phyloP scores from a whole-genome alignment of 768 basidiomycete genomes.

The Boletus tomentosulus region DNA sequence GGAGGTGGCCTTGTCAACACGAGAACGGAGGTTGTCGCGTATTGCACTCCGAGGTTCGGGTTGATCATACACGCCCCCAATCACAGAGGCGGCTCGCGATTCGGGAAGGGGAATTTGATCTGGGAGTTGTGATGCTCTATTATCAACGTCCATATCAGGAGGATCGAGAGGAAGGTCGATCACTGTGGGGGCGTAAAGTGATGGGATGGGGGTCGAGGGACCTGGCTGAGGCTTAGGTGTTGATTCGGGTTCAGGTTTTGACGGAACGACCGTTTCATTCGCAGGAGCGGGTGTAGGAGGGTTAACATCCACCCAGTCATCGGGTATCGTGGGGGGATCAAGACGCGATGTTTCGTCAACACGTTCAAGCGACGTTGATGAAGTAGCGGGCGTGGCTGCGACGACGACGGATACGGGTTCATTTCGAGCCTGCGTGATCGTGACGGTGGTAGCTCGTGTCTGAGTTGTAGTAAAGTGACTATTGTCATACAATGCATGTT shows the following conservation, averaged over 20 bases:
- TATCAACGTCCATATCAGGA: conserved; percentile 13
- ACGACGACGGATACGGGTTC: neutral
- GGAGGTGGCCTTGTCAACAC: conserved; percentile 15
- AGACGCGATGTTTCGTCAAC: conserved; percentile 16
- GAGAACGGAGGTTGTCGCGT: conserved; percentile 11
- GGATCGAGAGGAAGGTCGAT: conserved; percentile 14
- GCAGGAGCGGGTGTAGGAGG: conserved; percentile 5
- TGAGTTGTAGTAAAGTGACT: conserved; percentile 6
- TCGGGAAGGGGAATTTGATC: conserved; percentile 23
- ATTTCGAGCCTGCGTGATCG: conserved; percentile 11
- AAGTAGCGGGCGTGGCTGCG: neutral
- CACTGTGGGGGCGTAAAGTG: conserved; percentile 6
- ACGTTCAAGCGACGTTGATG: conserved; percentile 2
- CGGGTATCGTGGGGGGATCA: conserved; percentile 19
- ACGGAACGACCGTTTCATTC: conserved; percentile 4
- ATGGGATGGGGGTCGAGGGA: conserved; percentile 3
- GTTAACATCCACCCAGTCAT: conserved; percentile 30
- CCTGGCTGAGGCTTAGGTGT: neutral
- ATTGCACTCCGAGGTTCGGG: conserved; percentile 14
- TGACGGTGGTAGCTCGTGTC: neutral
- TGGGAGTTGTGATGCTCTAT: conserved; percentile 8
- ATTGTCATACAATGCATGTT: conserved; percentile 13
- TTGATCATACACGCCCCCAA: conserved; percentile 25
- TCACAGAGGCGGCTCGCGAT: conserved; percentile 30
- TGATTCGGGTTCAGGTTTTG: conserved; percentile 5